Conservation (phyloP, 2,329 filamentous ascomycete species). For the Aspergillus hortae region DNA sequence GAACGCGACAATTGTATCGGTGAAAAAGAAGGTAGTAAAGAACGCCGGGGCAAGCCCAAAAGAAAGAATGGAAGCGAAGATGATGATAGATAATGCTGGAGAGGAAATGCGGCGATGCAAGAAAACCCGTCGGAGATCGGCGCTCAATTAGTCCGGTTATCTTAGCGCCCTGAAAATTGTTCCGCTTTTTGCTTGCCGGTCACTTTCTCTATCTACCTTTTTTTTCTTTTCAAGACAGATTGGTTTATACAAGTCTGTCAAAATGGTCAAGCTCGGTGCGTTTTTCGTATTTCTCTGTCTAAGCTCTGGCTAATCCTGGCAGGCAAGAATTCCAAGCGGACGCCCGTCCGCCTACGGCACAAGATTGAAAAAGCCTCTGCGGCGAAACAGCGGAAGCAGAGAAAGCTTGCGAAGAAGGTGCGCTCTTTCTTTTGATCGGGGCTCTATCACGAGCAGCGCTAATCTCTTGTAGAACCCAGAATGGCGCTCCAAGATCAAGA, state of each 20-base stretch:
- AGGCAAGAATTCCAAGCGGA: constrained; percentile 96
- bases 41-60: constrained; percentile 1
- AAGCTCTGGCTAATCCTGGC: constrained; percentile 5
- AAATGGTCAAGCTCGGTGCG: constrained; percentile 43
- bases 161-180: constrained; percentile 28
- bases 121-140: constrained; percentile 29
- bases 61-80: constrained; percentile 4
- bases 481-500: constrained; percentile 94
- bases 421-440: neutral
- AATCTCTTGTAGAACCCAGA: constrained; percentile 69
- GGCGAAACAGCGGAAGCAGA: constrained; percentile 85
- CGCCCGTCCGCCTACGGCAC: constrained; percentile 81
- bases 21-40: neutral
- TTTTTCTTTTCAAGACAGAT: constrained; percentile 10
- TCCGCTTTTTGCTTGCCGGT: constrained; percentile 17
- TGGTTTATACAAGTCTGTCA: constrained; percentile 15
- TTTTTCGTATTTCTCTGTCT: neutral
- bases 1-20: neutral
- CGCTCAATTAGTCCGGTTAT: constrained; percentile 33
- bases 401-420: constrained; percentile 82
- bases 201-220: constrained; percentile 13
- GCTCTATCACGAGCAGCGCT: constrained; percentile 5
- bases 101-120: neutral
- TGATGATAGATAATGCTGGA: neutral
- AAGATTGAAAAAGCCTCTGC: constrained; percentile 93